Evolutionary conservation across 2,329 filamentous ascomycete genomes (phyloP).

Genomic region (Microcera coccophila): DNA sequence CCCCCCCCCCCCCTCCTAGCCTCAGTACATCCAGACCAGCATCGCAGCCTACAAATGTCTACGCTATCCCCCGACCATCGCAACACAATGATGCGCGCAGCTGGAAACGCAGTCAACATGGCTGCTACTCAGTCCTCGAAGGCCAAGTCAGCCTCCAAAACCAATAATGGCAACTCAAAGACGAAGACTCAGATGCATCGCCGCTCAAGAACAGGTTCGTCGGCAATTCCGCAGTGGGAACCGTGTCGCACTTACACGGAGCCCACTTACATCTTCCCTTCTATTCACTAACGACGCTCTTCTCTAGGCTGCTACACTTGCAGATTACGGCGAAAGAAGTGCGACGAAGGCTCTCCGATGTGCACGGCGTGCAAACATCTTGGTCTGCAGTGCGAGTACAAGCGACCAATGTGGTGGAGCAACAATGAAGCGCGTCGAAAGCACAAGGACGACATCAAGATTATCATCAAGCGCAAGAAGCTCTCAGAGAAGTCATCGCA

Average conservation of each 20-base stretch:
- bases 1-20: constrained; percentile 24
- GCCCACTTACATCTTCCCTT: constrained; percentile 13
- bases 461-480: constrained; percentile 96
- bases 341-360: constrained; percentile 59
- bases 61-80: constrained; percentile 59
- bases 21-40: constrained; percentile 30
- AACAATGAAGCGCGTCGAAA: constrained; percentile 80
- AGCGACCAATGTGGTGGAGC: constrained; percentile 95
- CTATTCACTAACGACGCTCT: constrained; percentile 20
- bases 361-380: constrained; percentile 69
- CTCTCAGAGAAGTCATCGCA: constrained; percentile 75
- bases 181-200: constrained; percentile 84
- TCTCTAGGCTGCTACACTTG: constrained; percentile 63
- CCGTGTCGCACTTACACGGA: constrained; percentile 29
- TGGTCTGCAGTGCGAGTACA: constrained; percentile 89
- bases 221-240: constrained; percentile 2
- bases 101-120: constrained; percentile 52
- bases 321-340: constrained; percentile 65
- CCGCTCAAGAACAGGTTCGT: constrained; percentile 88
- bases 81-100: constrained; percentile 47
- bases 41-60: constrained; percentile 55
- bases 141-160: constrained; percentile 55
- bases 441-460: constrained; percentile 95
- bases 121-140: constrained; percentile 57
- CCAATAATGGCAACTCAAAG: constrained; percentile 55